Conservation (phyloP, 148 eudicot species). For the Vaccinium darrowii region DNA sequence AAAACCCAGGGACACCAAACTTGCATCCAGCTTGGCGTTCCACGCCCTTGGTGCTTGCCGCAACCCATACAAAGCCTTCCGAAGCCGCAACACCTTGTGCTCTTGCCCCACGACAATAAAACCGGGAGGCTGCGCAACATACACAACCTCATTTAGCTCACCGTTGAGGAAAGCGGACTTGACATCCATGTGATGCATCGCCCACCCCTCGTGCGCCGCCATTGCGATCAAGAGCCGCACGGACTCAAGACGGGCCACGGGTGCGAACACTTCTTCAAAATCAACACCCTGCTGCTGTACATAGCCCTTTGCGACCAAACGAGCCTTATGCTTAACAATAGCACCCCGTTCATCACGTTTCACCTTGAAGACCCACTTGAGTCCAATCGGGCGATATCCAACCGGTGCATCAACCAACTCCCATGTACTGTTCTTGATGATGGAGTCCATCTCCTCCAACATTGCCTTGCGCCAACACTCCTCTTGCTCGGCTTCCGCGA, state of each 20-base stretch:
- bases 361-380: conserved; percentile 11
- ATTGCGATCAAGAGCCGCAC: not conserved
- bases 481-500: not conserved
- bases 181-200: not conserved
- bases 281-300: not conserved
- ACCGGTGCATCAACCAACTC: not conserved
- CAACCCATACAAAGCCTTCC: not conserved
- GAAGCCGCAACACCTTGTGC: not conserved
- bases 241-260: not conserved
- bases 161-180: not conserved
- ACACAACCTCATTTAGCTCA: not conserved
- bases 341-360: not conserved
- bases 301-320: not conserved
- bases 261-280: not conserved
- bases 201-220: not conserved
- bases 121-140: not conserved
- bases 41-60: not conserved
- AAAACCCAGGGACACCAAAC: not conserved
- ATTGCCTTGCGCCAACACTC: not conserved
- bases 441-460: conserved; percentile 8
- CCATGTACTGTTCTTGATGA: conserved; percentile 4
- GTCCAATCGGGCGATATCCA: not conserved
- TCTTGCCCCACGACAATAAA: not conserved
- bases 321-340: not conserved
- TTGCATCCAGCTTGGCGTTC: not conserved